These are phyloP conservation scores for Lasiosphaeria miniovina DNA, from an alignment of 495 filamentous ascomycete genomes.

Conservation along the genomic window DNA sequence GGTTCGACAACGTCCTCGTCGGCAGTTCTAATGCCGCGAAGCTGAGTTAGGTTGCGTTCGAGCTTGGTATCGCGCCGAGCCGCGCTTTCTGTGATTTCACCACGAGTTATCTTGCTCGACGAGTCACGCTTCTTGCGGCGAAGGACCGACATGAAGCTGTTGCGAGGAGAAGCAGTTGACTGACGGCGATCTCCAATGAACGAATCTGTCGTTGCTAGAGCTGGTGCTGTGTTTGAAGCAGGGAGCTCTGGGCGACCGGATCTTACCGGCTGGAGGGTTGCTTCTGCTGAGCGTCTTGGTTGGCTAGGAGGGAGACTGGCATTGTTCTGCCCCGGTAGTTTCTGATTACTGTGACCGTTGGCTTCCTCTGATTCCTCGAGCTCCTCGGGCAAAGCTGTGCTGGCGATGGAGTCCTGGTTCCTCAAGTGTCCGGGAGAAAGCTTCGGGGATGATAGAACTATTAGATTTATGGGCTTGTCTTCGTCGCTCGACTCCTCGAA, in stretches of 20 bases:
- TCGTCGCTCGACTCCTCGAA: conserved; percentile 84
- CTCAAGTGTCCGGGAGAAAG: conserved; percentile 9
- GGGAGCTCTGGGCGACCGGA: conserved; percentile 35
- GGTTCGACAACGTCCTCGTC: conserved; percentile 6
- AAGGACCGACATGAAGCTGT: conserved; percentile 46
- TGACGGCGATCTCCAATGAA: conserved; percentile 4
- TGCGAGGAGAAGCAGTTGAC: conserved; percentile 16
- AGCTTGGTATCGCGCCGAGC: conserved; percentile 50
- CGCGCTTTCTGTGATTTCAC: conserved; percentile 44
- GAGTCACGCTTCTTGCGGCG: conserved; percentile 44
- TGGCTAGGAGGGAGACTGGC: not conserved
- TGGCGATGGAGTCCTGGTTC: conserved; percentile 22
- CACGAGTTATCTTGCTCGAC: conserved; percentile 40
- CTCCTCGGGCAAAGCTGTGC: conserved; percentile 32
- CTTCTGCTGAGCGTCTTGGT: not conserved
- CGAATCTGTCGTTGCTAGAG: conserved; percentile 4
- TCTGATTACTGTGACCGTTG: conserved; percentile 24
- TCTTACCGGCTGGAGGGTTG: conserved; percentile 26
- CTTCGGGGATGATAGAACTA: conserved; percentile 15
- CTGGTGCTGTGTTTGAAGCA: conserved; percentile 23
- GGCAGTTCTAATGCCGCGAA: conserved; percentile 27
- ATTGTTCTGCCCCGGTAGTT: not conserved
- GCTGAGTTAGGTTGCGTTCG: conserved; percentile 44
- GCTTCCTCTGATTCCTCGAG: conserved; percentile 39
- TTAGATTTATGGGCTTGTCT: conserved; percentile 38